These are phyloP conservation scores for Mycena capillaripes DNA, from an alignment of 768 basidiomycete genomes.

Conservation along the genomic window DNA sequence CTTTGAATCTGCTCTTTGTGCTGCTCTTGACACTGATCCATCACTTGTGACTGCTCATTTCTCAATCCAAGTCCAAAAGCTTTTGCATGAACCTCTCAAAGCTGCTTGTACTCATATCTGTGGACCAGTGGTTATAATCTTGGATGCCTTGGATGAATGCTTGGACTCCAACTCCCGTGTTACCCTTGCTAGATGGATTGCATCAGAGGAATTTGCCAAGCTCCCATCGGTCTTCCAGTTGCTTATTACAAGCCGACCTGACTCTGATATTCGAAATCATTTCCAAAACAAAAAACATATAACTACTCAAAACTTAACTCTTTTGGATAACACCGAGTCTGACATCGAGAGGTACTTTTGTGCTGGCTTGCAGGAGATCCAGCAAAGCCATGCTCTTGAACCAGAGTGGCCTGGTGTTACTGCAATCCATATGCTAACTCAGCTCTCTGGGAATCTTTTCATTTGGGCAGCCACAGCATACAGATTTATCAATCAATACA, in stretches of 20 bases:
- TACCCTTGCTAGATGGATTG: not conserved
- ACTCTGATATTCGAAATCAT: not conserved
- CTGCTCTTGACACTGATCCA: not conserved
- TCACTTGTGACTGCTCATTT: not conserved
- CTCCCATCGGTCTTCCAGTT: not conserved
- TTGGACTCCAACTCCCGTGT: not conserved
- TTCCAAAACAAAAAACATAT: not conserved
- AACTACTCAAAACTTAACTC: not conserved
- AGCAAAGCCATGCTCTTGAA: not conserved
- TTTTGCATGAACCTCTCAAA: not conserved
- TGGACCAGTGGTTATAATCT: not conserved
- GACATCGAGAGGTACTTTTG: not conserved
- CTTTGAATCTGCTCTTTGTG: not conserved
- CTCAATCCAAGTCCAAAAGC: not conserved
- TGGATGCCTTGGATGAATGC: constrained; percentile 8
- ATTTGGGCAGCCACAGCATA: constrained; percentile 1
- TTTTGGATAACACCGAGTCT: not conserved
- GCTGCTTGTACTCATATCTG: not conserved
- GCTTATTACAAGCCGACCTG: not conserved
- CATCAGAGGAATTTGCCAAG: not conserved
- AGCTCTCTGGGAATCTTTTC: not conserved
- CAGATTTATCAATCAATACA: not conserved
- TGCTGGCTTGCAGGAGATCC: too few relatives aligned
- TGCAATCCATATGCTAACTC: not conserved
- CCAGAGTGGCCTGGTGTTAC: not conserved